A percentile compares a stretch with the other conserved stretches of the same genome.
phyloP scores from a whole-genome alignment of 805 yeast species.

The Ogataea angusta region DNA sequence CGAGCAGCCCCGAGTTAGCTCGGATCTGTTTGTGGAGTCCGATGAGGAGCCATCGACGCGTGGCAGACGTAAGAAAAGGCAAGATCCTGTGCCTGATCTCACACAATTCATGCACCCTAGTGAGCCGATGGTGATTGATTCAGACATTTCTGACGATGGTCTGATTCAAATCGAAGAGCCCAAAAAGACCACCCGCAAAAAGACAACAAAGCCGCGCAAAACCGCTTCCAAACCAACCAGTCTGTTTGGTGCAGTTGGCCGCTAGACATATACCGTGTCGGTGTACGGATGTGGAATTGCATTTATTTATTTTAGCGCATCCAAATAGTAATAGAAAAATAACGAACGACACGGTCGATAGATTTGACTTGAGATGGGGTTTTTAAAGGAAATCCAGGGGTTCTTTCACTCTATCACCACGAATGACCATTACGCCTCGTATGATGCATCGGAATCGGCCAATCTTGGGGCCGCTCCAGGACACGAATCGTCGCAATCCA shows the following conservation, averaged over 20 bases:
- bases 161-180: slow-evolving; percentile 14
- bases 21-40: slow-evolving; percentile 4
- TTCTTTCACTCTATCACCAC: slow-evolving; percentile 50
- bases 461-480: slow-evolving; percentile 23
- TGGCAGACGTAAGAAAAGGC: slow-evolving; percentile 1
- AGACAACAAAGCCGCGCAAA: slow-evolving; percentile 1
- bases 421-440: slow-evolving; percentile 57
- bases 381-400: slow-evolving; percentile 33
- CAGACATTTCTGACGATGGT: slow-evolving; percentile 11
- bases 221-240: slow-evolving; percentile 8
- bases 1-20: neutral
- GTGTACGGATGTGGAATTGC: slow-evolving; percentile 5
- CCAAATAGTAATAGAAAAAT: neutral
- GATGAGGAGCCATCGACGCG: slow-evolving; percentile 8
- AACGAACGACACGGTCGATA: slow-evolving; percentile 7
- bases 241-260: slow-evolving; percentile 11
- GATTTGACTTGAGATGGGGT: slow-evolving; percentile 23
- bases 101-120: slow-evolving; percentile 4
- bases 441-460: slow-evolving; percentile 36
- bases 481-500: slow-evolving; percentile 27
- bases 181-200: neutral
- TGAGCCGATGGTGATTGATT: slow-evolving; percentile 6
- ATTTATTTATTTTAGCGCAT: slow-evolving; percentile 4
- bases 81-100: slow-evolving; percentile 3
- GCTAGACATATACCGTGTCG: neutral